Conservation (phyloP, 2,329 filamentous ascomycete genomes). For the Fusarium irregulare region DNA sequence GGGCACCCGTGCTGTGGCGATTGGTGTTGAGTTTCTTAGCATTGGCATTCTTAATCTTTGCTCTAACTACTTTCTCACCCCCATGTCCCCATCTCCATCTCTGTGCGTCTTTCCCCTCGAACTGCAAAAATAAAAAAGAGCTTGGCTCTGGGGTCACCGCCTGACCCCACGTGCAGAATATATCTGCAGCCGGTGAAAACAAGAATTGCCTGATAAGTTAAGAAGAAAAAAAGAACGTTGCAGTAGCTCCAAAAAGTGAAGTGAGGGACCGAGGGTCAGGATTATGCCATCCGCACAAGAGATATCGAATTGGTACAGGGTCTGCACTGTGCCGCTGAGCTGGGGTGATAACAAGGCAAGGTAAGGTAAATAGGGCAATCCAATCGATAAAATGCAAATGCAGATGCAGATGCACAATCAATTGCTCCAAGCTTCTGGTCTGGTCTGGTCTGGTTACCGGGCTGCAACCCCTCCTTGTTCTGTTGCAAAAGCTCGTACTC, state of each 20-base stretch:
- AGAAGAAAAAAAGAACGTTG: conserved; percentile 23
- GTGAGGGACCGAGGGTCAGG: conserved; percentile 15
- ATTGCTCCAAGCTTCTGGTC: background rate
- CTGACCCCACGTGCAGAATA: conserved; percentile 38
- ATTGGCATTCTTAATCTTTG: background rate
- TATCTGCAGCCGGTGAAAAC: conserved; percentile 37
- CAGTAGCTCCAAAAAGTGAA: conserved; percentile 9
- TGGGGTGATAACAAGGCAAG: conserved; percentile 30
- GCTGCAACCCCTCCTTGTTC: conserved; percentile 23
- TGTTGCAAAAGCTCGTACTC: background rate
- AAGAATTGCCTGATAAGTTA: conserved; percentile 30
- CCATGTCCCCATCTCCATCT: background rate
- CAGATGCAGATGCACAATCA: conserved; percentile 13
- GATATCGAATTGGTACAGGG: conserved; percentile 25
- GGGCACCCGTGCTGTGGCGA: conserved; percentile 35
- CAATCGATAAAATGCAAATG: conserved; percentile 19
- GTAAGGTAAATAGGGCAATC: background rate
- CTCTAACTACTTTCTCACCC: background rate
- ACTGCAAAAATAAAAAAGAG: background rate
- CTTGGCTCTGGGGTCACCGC: conserved; percentile 30
- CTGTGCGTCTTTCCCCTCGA: background rate
- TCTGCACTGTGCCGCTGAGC: conserved; percentile 34
- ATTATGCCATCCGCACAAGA: conserved; percentile 21
- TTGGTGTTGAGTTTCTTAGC: conserved; percentile 22
- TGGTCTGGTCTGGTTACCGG: conserved; percentile 3